Evolutionary conservation across 306 rosid genomes (phyloP), one percentile per base, ranked within the genome.

Genomic region (Sechiopsis laciniata): DNA sequence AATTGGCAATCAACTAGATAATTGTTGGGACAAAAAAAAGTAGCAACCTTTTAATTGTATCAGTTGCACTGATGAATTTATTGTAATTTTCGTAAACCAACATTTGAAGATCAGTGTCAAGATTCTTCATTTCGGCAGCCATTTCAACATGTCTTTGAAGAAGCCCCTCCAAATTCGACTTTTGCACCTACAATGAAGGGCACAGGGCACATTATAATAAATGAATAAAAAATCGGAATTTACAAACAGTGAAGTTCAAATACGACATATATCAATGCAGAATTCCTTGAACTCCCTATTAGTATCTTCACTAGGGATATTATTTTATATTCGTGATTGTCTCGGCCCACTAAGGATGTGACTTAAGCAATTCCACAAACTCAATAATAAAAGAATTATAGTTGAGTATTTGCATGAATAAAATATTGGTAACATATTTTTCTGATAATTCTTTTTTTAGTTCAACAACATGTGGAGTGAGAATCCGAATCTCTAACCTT

Each of bases 91-190:
- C 98, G 63, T 89, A 94, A 3, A 94, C 97, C 19, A 94, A 72
- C 97, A 90, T 94, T 83, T 94, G 98, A 77, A 94, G 78, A 78
- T 90, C 98, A 11, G 97, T 94, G 75, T 94, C 98, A 2, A 94
- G 96, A 86, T 94, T 94, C 95, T 94, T 94, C n/a, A 90, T 91
- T 80, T 94, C 98, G 17, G 98, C 97, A 2, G 98, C 96, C 90
- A 91, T 82, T 73, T 86, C 88, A 54, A 90, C 92, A 68, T 94
- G 97, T 54, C 82, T 83, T 71, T 89, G 92, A 77, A 94, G 88
- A 45, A 94, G 83, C 20, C 92, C 91, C 85, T 89, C 98, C 85
- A 94, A 81, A 82, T 82, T 94, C 42, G 94, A 81, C 80, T 84
- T 86, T 55, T 82, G 73, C 0, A 81, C 89, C 98, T 90, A 73